A percentile compares a stretch with the other conserved stretches of the same genome.
These are phyloP conservation scores for Zymoseptoria tritici DNA, from an alignment of 2,329 filamentous ascomycete species.

Conservation along the genomic window DNA sequence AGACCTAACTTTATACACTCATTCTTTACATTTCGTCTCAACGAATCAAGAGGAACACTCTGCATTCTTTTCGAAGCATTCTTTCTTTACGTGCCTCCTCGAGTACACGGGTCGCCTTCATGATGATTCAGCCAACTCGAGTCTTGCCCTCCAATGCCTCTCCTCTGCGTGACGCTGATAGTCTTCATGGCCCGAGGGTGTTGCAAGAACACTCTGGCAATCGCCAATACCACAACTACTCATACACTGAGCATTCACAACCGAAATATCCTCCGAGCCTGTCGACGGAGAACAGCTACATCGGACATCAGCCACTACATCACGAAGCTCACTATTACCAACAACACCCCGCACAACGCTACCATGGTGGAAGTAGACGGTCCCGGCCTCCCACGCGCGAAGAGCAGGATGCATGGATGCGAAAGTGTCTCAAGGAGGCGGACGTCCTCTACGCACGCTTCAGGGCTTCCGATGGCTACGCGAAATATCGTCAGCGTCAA, in stretches of 20 bases:
- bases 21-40: conserved; percentile 31
- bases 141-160: conserved; percentile 39
- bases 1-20: conserved; percentile 37
- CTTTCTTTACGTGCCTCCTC: conserved; percentile 31
- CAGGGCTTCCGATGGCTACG: conserved; percentile 34
- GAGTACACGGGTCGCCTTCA: conserved; percentile 13
- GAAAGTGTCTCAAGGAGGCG: conserved; percentile 13
- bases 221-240: conserved; percentile 29
- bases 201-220: conserved; percentile 39
- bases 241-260: conserved; percentile 11
- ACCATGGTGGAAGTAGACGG: conserved; percentile 3
- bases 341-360: conserved; percentile 12
- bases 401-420: conserved; percentile 10
- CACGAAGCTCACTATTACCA: conserved; percentile 8
- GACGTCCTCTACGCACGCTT: conserved; percentile 24
- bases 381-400: conserved; percentile 2
- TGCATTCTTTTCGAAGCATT: conserved; percentile 34
- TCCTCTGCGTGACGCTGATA: conserved; percentile 26
- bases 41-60: conserved; percentile 21
- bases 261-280: conserved; percentile 28
- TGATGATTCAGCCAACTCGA: conserved; percentile 31
- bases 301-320: conserved; percentile 9
- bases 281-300: conserved; percentile 22
- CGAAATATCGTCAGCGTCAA: conserved; percentile 40
- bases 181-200: conserved; percentile 26